phyloP scores from a whole-genome alignment of 2,329 filamentous ascomycete species.

The Penicillium fuscoglaucum region DNA sequence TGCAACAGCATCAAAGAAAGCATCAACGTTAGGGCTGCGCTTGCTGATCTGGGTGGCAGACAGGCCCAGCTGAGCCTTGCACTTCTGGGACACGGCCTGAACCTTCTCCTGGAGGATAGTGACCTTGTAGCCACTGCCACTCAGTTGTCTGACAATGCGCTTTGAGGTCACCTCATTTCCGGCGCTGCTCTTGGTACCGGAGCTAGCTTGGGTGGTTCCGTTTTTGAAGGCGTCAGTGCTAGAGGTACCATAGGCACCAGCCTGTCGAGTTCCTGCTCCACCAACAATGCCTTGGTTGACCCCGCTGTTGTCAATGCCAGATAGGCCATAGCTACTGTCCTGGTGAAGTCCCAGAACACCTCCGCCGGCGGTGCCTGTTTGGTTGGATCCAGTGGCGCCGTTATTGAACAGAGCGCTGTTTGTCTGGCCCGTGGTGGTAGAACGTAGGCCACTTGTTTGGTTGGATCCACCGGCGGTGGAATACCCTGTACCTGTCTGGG shows the following conservation, averaged over 20 bases:
- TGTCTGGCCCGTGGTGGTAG: slow-evolving; percentile 5
- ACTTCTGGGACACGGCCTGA: slow-evolving; percentile 32
- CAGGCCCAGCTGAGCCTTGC: slow-evolving; percentile 31
- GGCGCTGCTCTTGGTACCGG: neutral
- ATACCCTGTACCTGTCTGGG: neutral
- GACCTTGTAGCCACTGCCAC: slow-evolving; percentile 16
- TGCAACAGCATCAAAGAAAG: slow-evolving; percentile 38
- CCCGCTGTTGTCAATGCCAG: neutral
- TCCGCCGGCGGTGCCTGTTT: neutral
- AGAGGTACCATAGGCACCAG: neutral
- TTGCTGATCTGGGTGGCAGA: slow-evolving; percentile 29
- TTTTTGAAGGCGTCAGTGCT: neutral
- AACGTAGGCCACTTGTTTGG: slow-evolving; percentile 1
- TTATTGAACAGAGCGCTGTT: slow-evolving; percentile 2
- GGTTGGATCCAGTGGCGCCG: neutral
- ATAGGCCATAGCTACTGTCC: neutral
- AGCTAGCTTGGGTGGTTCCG: neutral
- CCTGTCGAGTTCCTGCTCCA: slow-evolving; percentile 6
- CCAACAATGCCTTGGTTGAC: neutral
- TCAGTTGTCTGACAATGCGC: slow-evolving; percentile 15
- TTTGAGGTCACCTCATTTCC: neutral
- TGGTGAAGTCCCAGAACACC: neutral
- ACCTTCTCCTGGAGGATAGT: slow-evolving; percentile 34
- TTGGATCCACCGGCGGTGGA: neutral
- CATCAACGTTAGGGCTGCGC: slow-evolving; percentile 34